These are phyloP conservation scores for Calonectria pseudoturangicola DNA, from an alignment of 2,329 filamentous ascomycete species.

Conservation along the genomic window DNA sequence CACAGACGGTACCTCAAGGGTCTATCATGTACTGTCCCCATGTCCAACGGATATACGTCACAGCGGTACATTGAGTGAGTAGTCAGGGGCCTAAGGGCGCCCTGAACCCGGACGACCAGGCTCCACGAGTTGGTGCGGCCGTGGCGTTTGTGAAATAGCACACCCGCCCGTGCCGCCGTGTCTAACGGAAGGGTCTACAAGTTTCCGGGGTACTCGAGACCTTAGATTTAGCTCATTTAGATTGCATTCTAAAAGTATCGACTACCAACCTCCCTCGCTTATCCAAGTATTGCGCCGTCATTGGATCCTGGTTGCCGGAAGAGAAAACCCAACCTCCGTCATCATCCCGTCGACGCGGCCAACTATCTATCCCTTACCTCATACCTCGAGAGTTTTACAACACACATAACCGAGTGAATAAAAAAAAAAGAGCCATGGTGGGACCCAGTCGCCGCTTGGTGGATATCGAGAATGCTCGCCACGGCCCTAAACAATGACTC, in stretches of 20 bases:
- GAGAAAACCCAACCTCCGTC: conserved; percentile 35
- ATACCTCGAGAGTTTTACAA: conserved; percentile 48
- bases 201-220: conserved; percentile 43
- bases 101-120: conserved; percentile 29
- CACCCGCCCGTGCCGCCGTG: conserved; percentile 51
- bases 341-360: conserved; percentile 40
- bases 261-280: conserved; percentile 35
- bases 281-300: conserved; percentile 41
- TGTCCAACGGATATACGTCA: conserved; percentile 30
- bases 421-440: conserved; percentile 41
- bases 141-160: conserved; percentile 48
- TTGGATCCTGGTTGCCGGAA: not conserved
- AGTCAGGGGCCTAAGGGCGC: conserved; percentile 11
- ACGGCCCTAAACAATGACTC: conserved; percentile 52
- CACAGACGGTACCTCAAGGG: conserved; percentile 19
- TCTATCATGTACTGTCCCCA: conserved; percentile 25
- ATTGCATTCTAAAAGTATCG: conserved; percentile 28
- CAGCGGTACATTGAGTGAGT: conserved; percentile 20
- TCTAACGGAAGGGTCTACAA: conserved; percentile 35
- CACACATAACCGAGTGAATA: conserved; percentile 30
- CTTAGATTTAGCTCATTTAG: not conserved
- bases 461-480: conserved; percentile 50
- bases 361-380: conserved; percentile 49
- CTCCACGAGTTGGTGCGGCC: conserved; percentile 45
- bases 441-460: conserved; percentile 49